Evolutionary conservation across 192 early-diverging fungal genomes (phyloP).

Genomic region (Gryganskiella cystojenkinii): DNA sequence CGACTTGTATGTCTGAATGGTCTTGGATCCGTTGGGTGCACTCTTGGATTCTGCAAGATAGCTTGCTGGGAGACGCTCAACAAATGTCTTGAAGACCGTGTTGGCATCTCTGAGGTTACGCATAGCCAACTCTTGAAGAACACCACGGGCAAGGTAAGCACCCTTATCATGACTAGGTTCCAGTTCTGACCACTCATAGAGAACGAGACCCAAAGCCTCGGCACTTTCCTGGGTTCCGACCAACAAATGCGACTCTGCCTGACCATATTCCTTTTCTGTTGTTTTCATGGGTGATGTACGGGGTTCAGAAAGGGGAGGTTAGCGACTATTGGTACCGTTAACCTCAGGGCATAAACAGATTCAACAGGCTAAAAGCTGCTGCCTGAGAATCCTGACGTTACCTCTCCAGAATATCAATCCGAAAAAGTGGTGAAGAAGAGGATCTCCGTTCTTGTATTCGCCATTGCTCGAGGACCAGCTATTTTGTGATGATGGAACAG

Average conservation of each 20-base stretch:
- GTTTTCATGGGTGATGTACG: no score
- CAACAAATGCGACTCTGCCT: slow-evolving; percentile 89
- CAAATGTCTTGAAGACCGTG: slow-evolving; percentile 29
- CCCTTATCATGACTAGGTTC: slow-evolving; percentile 75
- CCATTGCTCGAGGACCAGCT: slow-evolving; percentile 73
- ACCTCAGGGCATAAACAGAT: not conserved
- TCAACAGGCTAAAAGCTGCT: not conserved
- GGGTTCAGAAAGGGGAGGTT: not conserved
- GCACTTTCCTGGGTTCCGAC: slow-evolving; percentile 88
- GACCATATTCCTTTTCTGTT: slow-evolving; percentile 75
- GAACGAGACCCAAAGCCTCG: slow-evolving; percentile 75
- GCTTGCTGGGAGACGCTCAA: slow-evolving; percentile 21
- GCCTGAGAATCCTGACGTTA: slow-evolving; percentile 15
- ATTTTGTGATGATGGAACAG: not conserved
- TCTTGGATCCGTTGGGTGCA: slow-evolving; percentile 15
- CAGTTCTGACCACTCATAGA: slow-evolving; percentile 78
- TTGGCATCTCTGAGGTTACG: slow-evolving; percentile 32
- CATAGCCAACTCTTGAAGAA: slow-evolving; percentile 76
- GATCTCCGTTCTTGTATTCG: slow-evolving; percentile 71
- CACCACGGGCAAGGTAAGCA: slow-evolving; percentile 80
- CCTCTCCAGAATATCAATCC: slow-evolving; percentile 76
- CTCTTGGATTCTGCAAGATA: slow-evolving; percentile 39
- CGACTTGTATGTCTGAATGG: slow-evolving; percentile 62
- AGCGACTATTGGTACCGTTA: not conserved
- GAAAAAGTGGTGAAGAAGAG: slow-evolving; percentile 77